Evolutionary conservation across 2,329 filamentous ascomycete genomes (phyloP), one percentile per base, ranked within the genome.

Genomic region (Microcyclosporella mali): DNA sequence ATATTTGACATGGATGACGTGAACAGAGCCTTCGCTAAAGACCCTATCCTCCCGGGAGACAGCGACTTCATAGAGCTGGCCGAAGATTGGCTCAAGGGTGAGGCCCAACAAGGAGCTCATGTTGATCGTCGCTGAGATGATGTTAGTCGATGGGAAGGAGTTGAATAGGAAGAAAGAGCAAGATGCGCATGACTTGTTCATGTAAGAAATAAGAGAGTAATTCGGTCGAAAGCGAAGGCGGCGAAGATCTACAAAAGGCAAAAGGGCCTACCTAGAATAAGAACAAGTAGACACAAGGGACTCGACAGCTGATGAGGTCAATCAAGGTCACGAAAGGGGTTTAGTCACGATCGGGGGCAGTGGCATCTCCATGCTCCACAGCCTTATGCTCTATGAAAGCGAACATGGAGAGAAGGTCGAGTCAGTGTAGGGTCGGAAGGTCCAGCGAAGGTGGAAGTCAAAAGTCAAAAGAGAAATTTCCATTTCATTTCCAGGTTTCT

Each of bases 401-500:
- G 21, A 25, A 25, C 21, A 25, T 9, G 21, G 21, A 25, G 21
- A 25, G 21, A 25, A 25, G 21, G 9, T 25, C 9, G 4, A 6
- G 6, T 9, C 21, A 4, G 9, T 9, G 9, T 25, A 25, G 6
- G 21, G 21, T 25, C 21, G 9, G 9, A 4, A 25, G 21, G 9
- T 25, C 21, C 9, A 9, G 21, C 21, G 9, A 25, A 25, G 9
- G 21, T 25, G 21, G 9, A 25, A 25, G 21, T 25, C 6, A 25
- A 25, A 25, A 40, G 17, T 16, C 32, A 29, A 32, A 31, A 40
- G n/a, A 16, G n/a, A n/a, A n/a, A n/a, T n/a, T n/a, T n/a, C 21
- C 21, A 25, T 37, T 29, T 37, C 40, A 42, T 42, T 41, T 33
- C 27, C 11, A 31, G 9, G 21, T 25, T 25, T 42, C 40, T 42